These are phyloP conservation scores for Begonia loranthoides DNA, from an alignment of 306 rosid species.

Conservation along the genomic window DNA sequence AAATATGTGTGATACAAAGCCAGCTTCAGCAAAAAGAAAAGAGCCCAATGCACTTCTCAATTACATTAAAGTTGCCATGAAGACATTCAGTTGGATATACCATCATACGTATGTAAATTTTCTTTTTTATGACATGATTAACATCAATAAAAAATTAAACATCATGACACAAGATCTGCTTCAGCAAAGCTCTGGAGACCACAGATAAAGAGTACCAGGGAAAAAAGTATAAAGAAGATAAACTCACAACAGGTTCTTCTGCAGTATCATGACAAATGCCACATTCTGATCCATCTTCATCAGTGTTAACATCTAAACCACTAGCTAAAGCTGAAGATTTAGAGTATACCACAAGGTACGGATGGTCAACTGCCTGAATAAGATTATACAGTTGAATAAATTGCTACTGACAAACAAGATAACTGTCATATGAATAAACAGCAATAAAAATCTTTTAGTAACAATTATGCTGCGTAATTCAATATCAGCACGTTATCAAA, in stretches of 20 bases:
- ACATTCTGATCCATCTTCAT: conserved; percentile 37
- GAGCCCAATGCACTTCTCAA: too few relatives aligned
- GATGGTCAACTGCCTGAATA: conserved; percentile 77
- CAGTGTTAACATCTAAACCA: conserved; percentile 16
- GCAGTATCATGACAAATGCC: conserved; percentile 67
- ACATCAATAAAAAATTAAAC: not conserved
- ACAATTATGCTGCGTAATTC: too few relatives aligned
- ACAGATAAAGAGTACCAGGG: not conserved
- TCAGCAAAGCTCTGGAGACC: not conserved
- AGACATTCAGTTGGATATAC: not conserved
- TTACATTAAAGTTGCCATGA: too few relatives aligned
- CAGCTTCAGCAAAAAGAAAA: too few relatives aligned
- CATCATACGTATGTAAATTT: not conserved
- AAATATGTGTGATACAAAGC: too few relatives aligned
- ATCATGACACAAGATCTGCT: not conserved
- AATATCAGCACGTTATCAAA: too few relatives aligned
- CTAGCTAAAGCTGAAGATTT: conserved; percentile 37
- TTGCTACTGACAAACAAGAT: not conserved
- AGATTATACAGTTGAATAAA: not conserved
- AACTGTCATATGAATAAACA: not conserved
- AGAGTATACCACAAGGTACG: conserved; percentile 80
- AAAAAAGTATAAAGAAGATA: conserved; percentile 2
- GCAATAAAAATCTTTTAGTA: too few relatives aligned
- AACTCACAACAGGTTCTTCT: conserved; percentile 65
- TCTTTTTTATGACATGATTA: not conserved